Conservation (phyloP, 2,329 filamentous ascomycete species). For the Sporothrix curviconia region DNA sequence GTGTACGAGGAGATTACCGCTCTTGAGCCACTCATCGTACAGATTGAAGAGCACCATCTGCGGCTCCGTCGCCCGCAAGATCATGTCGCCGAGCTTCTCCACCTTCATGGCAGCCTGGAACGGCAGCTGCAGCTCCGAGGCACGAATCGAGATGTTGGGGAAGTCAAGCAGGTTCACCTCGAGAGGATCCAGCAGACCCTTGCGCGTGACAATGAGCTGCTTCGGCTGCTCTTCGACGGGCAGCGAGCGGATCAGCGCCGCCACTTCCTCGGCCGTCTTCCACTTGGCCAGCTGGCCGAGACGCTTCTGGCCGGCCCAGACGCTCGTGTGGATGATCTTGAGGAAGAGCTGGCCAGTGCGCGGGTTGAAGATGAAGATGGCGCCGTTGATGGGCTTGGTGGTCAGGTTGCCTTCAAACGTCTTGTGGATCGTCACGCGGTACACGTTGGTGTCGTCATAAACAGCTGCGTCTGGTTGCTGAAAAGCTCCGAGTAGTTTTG, state of each 20-base stretch:
- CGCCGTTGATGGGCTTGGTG: constrained; percentile 98
- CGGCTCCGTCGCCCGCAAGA: constrained; percentile 92
- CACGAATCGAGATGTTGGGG: constrained; percentile 97
- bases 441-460: constrained; percentile 99
- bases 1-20: constrained; percentile 90
- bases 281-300: constrained; percentile 96
- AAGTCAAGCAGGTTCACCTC: constrained; percentile 97
- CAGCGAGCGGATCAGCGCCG: constrained; percentile 87
- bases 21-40: constrained; percentile 98
- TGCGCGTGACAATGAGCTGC: constrained; percentile 95
- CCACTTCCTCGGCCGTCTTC: constrained; percentile 99
- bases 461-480: constrained; percentile 97
- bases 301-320: constrained; percentile 99
- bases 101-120: constrained; percentile 99
- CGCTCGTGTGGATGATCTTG: constrained; percentile 98
- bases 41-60: constrained; percentile 99
- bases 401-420: constrained; percentile 98
- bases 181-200: constrained; percentile 91
- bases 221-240: constrained; percentile 98
- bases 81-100: constrained; percentile 98
- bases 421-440: constrained; percentile 99
- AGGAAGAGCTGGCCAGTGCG: constrained; percentile 94
- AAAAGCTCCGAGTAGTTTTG: constrained; percentile 99
- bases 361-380: constrained; percentile 99
- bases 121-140: constrained; percentile 90